These are phyloP conservation scores for Oryza punctata DNA, from an alignment of 176 grass and related monocot species.

Conservation along the genomic window DNA sequence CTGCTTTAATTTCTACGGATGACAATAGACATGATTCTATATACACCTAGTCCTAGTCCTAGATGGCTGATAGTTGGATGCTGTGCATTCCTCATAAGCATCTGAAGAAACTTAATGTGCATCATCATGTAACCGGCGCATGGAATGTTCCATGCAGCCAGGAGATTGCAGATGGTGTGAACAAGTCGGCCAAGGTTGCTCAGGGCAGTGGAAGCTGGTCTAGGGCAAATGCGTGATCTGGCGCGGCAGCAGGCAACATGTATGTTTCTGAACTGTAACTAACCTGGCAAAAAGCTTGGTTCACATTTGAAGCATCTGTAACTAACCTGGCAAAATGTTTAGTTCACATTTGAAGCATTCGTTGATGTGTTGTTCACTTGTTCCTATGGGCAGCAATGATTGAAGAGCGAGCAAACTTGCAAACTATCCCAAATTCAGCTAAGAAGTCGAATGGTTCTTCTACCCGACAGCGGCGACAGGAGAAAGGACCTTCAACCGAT, in stretches of 20 bases:
- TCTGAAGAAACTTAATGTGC: neutral
- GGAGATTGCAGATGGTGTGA: slow-evolving; percentile 64
- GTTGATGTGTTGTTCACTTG: neutral
- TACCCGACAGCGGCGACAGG: neutral
- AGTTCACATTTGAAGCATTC: neutral
- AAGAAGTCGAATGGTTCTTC: slow-evolving; percentile 44
- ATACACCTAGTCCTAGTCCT: neutral
- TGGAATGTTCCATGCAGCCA: slow-evolving; percentile 56
- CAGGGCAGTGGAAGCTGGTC: slow-evolving; percentile 62
- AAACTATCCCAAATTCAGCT: slow-evolving; percentile 41
- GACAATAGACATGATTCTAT: neutral
- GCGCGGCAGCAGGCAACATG: slow-evolving; percentile 60
- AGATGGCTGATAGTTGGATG: neutral
- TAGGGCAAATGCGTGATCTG: slow-evolving; percentile 64
- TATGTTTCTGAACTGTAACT: slow-evolving; percentile 34
- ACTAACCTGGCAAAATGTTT: neutral
- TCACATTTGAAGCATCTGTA: neutral
- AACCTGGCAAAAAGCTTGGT: neutral
- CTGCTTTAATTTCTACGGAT: neutral
- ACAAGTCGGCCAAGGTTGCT: slow-evolving; percentile 70
- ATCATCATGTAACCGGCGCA: neutral
- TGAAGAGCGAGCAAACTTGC: slow-evolving; percentile 64
- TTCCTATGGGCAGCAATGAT: slow-evolving; percentile 51
- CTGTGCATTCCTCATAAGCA: neutral
- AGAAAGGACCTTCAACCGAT: slow-evolving; percentile 20